A percentile compares a stretch with the other conserved stretches of the same genome.
Evolutionary conservation across 2,329 filamentous ascomycete species (phyloP).

Genomic region (Exophiala aquamarina): DNA sequence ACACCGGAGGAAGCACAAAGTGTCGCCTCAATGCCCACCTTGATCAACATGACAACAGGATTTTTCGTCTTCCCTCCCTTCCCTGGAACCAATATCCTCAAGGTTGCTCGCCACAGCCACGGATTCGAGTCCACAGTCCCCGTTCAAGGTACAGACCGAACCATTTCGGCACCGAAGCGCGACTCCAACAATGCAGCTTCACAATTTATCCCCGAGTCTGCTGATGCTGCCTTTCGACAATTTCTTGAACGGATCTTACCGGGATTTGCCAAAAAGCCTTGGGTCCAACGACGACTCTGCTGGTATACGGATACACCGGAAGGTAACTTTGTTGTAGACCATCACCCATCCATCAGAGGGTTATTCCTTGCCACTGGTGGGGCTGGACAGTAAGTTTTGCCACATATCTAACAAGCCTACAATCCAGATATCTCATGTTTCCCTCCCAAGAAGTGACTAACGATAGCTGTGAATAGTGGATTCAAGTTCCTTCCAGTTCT

Average conservation of each 20-base stretch:
- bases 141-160: too few species aligned
- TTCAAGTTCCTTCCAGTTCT: constrained; percentile 70
- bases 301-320: constrained; percentile 75
- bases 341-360: constrained; percentile 59
- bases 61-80: constrained; percentile 57
- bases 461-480: constrained; percentile 43
- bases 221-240: constrained; percentile 58
- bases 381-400: constrained; percentile 42
- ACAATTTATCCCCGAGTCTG: constrained; percentile 50
- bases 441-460: too few species aligned
- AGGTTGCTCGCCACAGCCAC: constrained; percentile 67
- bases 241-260: constrained; percentile 64
- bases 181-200: constrained; percentile 40
- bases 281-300: constrained; percentile 63
- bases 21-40: constrained; percentile 66
- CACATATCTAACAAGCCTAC: neutral
- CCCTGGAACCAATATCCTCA: constrained; percentile 55
- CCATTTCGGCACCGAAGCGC: constrained; percentile 37
- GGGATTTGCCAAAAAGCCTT: constrained; percentile 59
- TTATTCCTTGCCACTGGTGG: constrained; percentile 54
- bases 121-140: constrained; percentile 57
- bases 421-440: neutral
- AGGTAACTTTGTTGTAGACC: constrained; percentile 69
- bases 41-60: constrained; percentile 47
- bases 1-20: constrained; percentile 67